Conservation (phyloP, 768 basidiomycete species). For the Peribolospora kevripleyi region DNA sequence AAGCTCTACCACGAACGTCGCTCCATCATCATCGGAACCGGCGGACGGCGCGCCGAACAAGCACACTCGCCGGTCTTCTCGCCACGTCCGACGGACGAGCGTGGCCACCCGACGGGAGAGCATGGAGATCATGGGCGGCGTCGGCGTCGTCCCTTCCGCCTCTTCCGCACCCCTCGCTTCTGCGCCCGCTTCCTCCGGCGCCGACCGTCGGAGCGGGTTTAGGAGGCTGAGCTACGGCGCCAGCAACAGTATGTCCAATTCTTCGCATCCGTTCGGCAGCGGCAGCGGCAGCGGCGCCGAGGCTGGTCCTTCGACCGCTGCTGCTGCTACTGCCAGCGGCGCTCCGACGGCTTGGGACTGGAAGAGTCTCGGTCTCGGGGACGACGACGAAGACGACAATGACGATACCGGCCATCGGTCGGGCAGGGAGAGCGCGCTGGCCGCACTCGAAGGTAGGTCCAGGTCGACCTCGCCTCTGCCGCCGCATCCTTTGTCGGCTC, state of each 20-base stretch:
- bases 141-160: background rate
- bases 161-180: constrained; percentile 1
- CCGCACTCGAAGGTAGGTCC: constrained; percentile 48
- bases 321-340: too few species aligned
- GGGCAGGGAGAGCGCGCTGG: constrained; percentile 54
- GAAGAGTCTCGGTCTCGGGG: background rate
- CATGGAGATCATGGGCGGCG: constrained; percentile 66
- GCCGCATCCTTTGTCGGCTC: background rate
- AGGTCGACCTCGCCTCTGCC: constrained; percentile 4
- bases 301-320: too few species aligned
- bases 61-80: constrained; percentile 32
- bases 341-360: too few species aligned
- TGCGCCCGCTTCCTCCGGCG: background rate
- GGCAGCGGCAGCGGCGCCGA: too few species aligned
- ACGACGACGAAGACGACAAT: constrained; percentile 38
- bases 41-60: background rate
- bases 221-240: background rate
- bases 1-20: too few species aligned
- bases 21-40: too few species aligned
- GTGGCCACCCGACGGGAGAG: constrained; percentile 77
- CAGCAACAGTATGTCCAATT: background rate
- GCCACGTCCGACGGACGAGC: constrained; percentile 61
- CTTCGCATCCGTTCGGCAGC: background rate
- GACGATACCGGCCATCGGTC: constrained; percentile 34
- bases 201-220: background rate